Percentiles rank a stretch among this genome's conserved stretches.
Conservation (phyloP, 2,329 filamentous ascomycete genomes). For the Parascedosporium putredinis region DNA sequence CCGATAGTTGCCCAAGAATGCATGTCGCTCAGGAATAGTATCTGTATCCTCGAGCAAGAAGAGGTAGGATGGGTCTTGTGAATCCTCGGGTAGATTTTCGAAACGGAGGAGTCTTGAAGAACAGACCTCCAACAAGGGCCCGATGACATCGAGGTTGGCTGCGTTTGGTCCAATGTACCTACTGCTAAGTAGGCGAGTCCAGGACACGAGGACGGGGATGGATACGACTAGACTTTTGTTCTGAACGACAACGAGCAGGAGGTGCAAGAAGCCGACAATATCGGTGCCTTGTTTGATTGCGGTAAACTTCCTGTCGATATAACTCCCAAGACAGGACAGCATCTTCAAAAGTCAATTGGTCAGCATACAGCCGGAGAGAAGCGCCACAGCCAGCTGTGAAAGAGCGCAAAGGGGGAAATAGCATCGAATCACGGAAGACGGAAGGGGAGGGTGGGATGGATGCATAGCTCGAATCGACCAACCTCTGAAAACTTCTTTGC, state of each 20-base stretch:
- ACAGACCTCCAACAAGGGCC: conserved; percentile 70
- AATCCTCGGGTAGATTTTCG: conserved; percentile 75
- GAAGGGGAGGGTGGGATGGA: too few species aligned
- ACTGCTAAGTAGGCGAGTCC: conserved; percentile 72
- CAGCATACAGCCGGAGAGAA: background rate
- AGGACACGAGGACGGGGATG: conserved; percentile 82
- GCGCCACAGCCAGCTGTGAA: conserved; percentile 7
- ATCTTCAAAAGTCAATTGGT: conserved; percentile 39
- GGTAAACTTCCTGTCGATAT: conserved; percentile 67
- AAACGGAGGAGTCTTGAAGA: conserved; percentile 78
- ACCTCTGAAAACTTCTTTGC: conserved; percentile 93
- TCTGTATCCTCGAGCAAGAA: conserved; percentile 92
- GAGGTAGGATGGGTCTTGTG: conserved; percentile 65
- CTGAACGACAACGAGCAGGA: conserved; percentile 69
- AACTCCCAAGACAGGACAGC: conserved; percentile 74
- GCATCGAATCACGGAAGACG: too few species aligned
- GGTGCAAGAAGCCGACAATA: conserved; percentile 63
- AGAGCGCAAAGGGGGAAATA: background rate
- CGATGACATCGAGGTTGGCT: conserved; percentile 55
- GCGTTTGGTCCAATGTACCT: conserved; percentile 55
- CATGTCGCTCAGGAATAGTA: conserved; percentile 84
- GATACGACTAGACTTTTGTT: conserved; percentile 86
- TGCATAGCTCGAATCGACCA: conserved; percentile 21
- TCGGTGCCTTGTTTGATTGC: conserved; percentile 54
- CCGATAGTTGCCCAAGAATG: conserved; percentile 90